These are phyloP conservation scores for Solanum medicagineum DNA, from an alignment of 257 asterid genomes.

Conservation along the genomic window DNA sequence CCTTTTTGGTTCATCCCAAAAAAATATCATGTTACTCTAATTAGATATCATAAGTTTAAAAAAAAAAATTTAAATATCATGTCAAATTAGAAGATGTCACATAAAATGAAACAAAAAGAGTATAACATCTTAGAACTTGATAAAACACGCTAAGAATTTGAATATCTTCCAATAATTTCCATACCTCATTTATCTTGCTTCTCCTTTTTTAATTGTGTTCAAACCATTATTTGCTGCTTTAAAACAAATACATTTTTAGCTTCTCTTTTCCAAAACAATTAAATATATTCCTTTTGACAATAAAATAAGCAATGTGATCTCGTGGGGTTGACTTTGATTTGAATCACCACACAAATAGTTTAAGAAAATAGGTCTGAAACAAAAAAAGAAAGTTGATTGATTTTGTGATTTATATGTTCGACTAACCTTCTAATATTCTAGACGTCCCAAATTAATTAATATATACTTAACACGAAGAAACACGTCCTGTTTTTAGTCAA, in stretches of 20 bases:
- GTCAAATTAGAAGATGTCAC: too few species aligned
- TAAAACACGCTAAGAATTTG: not conserved
- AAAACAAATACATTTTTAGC: not conserved
- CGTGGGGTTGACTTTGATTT: not conserved
- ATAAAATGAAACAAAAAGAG: too few species aligned
- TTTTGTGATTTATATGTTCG: not conserved
- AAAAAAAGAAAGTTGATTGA: not conserved
- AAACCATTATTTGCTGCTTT: not conserved
- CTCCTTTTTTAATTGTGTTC: not conserved
- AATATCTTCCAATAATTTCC: not conserved
- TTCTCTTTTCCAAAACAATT: not conserved
- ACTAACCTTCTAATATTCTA: not conserved
- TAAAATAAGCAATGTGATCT: not conserved
- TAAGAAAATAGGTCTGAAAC: not conserved
- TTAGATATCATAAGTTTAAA: too few species aligned
- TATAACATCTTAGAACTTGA: not conserved
- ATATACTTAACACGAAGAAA: not conserved
- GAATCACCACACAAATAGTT: not conserved
- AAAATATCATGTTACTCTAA: too few species aligned
- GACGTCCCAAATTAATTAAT: not conserved
- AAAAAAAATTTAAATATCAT: too few species aligned
- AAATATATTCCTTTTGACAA: not conserved
- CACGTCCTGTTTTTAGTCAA: not conserved
- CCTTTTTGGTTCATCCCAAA: accelerated
- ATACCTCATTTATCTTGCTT: not conserved